These are phyloP conservation scores for Metschnikowia sp. DNA, from an alignment of 805 yeast species.

Conservation along the genomic window DNA sequence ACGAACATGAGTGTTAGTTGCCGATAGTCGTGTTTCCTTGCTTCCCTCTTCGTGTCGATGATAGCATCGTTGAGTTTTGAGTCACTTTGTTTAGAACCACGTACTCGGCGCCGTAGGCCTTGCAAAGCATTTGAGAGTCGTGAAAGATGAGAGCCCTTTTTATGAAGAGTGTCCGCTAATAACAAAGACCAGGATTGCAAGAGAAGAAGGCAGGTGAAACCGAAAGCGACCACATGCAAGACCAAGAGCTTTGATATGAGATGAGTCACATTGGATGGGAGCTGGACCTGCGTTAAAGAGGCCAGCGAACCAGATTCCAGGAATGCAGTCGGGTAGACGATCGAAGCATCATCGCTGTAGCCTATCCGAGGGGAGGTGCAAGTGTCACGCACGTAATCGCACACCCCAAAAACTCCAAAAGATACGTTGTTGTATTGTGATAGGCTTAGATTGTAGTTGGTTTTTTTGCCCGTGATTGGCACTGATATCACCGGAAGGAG, in stretches of 20 bases:
- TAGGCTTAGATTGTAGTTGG: constrained; percentile 24
- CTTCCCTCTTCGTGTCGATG: neutral
- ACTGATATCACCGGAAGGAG: constrained; percentile 41
- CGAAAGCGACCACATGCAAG: constrained; percentile 40
- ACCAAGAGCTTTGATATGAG: constrained; percentile 40
- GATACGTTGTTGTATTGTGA: constrained; percentile 30
- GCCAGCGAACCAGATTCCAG: constrained; percentile 1
- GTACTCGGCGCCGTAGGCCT: too few species aligned
- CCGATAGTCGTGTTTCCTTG: constrained; percentile 1
- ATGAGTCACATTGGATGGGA: constrained; percentile 40
- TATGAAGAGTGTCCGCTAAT: neutral
- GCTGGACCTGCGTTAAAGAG: constrained; percentile 24
- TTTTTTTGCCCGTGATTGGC: constrained; percentile 33
- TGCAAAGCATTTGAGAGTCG: neutral
- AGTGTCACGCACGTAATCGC: constrained; percentile 23
- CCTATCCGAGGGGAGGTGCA: constrained; percentile 39
- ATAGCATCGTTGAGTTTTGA: neutral
- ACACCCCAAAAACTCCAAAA: constrained; percentile 46
- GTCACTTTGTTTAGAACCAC: too few species aligned
- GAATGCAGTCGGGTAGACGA: constrained; percentile 7
- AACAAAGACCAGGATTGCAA: constrained; percentile 7
- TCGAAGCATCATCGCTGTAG: constrained; percentile 23
- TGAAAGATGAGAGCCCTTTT: neutral
- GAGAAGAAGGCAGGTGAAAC: constrained; percentile 21
- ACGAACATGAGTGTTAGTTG: constrained; percentile 49